Base-by-base conservation (phyloP, 2,329 filamentous ascomycete species). In the Aschersonia sp. region DNA sequence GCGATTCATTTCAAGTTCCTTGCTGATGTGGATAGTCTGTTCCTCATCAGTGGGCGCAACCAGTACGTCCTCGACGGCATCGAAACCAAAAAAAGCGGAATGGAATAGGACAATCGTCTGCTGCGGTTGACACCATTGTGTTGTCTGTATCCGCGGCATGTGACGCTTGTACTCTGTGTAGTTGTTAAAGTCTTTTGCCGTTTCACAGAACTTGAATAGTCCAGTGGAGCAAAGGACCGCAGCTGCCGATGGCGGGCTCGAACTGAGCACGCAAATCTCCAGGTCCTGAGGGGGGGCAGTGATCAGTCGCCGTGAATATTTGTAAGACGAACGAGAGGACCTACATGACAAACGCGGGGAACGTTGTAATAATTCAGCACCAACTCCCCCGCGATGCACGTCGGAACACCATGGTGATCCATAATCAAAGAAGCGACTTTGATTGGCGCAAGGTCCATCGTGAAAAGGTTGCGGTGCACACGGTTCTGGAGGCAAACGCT, bases 151-250 rank as follows among this genome's bases (percentile, higher is more conserved):
- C 11, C 52, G 47, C 5, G 54, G 55, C 30, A 51, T 54, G 12
- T 54, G 52, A 12, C 48, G 47, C 48, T 57, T 57, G 46, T 59
- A 57, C 48, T 58, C 51, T 12, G 54, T 58, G 42, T 55, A 57
- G 43, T 55, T 50, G 51, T 58, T 53, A 41, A 53, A 52, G 9
- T 42, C 40, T 2, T 11, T 9, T 2, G 3, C 4, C 8, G 14
- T 9, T 22, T 42, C 40, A 42, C 52, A 44, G 12, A 32, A 35
- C 32, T 53, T 39, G 42, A 55, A 54, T 6, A 53, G 49, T 1
- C 52, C 50, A 11, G 52, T 53, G 30, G 45, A 51, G 40, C 51
- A 53, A 4, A 54, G 46, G 11, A 52, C 12, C n/a, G 42, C 47
- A 39, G 53, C 49, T 9, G 53, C 51, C 9, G 42, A 37, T 4